phyloP scores from a whole-genome alignment of 2,329 filamentous ascomycete genomes.

The Xylaria sp. region DNA sequence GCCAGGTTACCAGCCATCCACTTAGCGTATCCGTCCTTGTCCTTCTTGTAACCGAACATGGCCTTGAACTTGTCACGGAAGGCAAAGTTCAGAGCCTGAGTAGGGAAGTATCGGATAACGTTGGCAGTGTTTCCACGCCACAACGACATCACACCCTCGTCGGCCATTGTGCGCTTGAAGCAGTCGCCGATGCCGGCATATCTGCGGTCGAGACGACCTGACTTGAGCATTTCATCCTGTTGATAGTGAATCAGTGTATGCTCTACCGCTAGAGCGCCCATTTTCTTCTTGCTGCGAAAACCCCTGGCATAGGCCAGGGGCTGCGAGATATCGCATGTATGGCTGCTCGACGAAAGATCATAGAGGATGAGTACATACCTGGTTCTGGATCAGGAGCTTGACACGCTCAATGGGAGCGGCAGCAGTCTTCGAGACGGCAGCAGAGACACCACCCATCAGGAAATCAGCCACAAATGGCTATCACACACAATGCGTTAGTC shows the following conservation, averaged over 20 bases:
- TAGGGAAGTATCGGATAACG: slow-evolving; percentile 99
- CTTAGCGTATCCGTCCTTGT: slow-evolving; percentile 95
- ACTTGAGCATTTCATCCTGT: slow-evolving; percentile 99
- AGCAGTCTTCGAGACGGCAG: slow-evolving; percentile 99
- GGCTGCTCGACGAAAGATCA: not conserved
- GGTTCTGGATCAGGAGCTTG: slow-evolving; percentile 99
- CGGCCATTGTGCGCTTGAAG: slow-evolving; percentile 89
- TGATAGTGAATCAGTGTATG: slow-evolving; percentile 11
- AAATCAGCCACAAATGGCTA: slow-evolving; percentile 98
- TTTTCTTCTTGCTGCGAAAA: not conserved
- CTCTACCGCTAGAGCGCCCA: not conserved
- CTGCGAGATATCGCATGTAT: not conserved
- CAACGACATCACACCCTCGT: slow-evolving; percentile 93
- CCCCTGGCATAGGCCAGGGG: not conserved
- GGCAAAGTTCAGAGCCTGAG: slow-evolving; percentile 99
- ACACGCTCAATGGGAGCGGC: slow-evolving; percentile 99
- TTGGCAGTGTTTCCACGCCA: slow-evolving; percentile 99
- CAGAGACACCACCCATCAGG: slow-evolving; percentile 96
- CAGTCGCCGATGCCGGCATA: slow-evolving; percentile 95
- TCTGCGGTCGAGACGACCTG: slow-evolving; percentile 96
- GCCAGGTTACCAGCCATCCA: slow-evolving; percentile 99
- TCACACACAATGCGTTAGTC: slow-evolving; percentile 24
- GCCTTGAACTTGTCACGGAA: slow-evolving; percentile 99
- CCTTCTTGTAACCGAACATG: slow-evolving; percentile 99
- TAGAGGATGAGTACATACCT: slow-evolving; percentile 71